Base-by-base conservation (phyloP, 2,329 filamentous ascomycete species). In the Trichophyton rubrum region DNA sequence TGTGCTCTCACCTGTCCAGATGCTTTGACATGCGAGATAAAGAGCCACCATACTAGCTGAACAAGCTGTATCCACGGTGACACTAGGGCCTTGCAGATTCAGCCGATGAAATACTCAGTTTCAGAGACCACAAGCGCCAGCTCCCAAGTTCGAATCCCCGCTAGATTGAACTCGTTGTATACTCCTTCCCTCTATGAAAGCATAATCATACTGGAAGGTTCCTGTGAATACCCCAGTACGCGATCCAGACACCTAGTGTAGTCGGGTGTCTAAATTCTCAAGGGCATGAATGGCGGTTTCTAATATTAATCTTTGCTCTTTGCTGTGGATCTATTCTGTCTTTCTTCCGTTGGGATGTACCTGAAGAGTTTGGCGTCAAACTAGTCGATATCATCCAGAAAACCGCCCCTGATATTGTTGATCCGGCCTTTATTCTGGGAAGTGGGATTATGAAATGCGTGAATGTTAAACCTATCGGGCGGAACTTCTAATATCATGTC, bases 281-380 rank as follows among this genome's bases (percentile, higher is more conserved):
- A 17, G 27, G n/a, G 47, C 13, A 17, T 17, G 40, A n/a, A 43
- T 17, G 3, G 6, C 5, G 15, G 40, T 13, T 13, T 43, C 40
- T n/a, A 43, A 17, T 9, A 17, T 8, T 15, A 43, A 43, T n/a
- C 40, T 43, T 43, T 43, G 40, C 17, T 22, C n/a, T n/a, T n/a
- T n/a, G n/a, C n/a, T n/a, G 53, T 53, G 38, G 43, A 27, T 60
- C 27, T 35, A 41, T 74, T 77, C 62, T n/a, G 76, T 75, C 62
- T 77, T 78, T 62, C 78, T 65, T 61, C 24, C 64, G 53, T 59
- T 65, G 63, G 33, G 59, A 45, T 40, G 65, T 55, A 45, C 65
- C 67, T 40, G 67, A 69, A 0, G 38, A 64, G 7, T 68, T 51
- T 5, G 62, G 40, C 40, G 13, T 43, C 40, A 43, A 43, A 43